Evolutionary conservation across 1,284 basidiomycete species (phyloP), one percentile per base, ranked within the genome.

Genomic region (Athelia psychrophila): DNA sequence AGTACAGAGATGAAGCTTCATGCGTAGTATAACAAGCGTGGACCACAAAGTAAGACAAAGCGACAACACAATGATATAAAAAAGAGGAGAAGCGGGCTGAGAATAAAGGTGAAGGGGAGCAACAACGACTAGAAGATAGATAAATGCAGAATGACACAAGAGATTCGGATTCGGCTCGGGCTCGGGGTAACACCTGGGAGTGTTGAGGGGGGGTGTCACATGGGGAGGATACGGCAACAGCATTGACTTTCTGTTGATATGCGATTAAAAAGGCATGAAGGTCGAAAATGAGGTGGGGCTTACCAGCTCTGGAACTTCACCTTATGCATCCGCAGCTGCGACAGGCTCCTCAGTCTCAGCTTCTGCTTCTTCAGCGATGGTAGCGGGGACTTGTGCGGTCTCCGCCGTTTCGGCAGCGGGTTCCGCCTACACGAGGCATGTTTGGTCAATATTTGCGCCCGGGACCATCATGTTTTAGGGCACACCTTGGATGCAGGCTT

Each of bases 341-440:
- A 13, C 27, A 30, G 27, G 27, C 13, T 30, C 27, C n/a, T 42
- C 38, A 30, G 50, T 53, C 35, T 54, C 58, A 15, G 59, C 69
- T n/a, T 59, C 64, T 19, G 66, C 72, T 16, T 62, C 64, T 44
- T 83, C 81, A 32, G 67, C 72, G 54, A 83, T 83, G 25, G 80
- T 72, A 49, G 71, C 74, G 23, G 60, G 64, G 16, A 67, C 68
- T 25, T 65, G 56, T 24, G 65, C 63, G 47, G 63, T 67, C 48
- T 64, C 56, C 6, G 68, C 67, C 46, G 71, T 67, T 40, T 72
- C 71, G 52, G 23, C 8, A 48, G 33, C 25, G 47, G 23, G 15
- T 42, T n/a, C 38, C 38, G 20, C 38, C 38, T 18, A 30, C 27
- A 30, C 27, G 27, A 30, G 27, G 27, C n/a, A n/a, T n/a, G n/a